A percentile compares a stretch with the other conserved stretches of the same genome.
These are phyloP conservation scores for Syncephalastrum sp. DNA, from an alignment of 371 early-diverging fungal genomes.

Conservation along the genomic window DNA sequence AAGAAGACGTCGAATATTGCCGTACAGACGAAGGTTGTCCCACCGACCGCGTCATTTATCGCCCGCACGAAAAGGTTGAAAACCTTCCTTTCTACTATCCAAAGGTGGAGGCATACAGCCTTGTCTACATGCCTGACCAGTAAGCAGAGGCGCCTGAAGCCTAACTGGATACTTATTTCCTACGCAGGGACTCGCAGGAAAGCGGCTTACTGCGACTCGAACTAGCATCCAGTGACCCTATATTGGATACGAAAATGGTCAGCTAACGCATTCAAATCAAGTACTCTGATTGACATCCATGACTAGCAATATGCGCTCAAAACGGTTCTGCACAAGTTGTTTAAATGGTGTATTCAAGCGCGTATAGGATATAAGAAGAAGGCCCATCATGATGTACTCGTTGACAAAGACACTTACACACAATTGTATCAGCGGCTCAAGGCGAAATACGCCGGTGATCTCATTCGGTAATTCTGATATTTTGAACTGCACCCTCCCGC, in stretches of 20 bases:
- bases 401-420: slow-evolving; percentile 67
- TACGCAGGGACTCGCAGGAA: background rate
- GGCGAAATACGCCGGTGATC: slow-evolving; percentile 58
- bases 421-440: slow-evolving; percentile 65
- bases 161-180: no score
- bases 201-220: slow-evolving; percentile 25
- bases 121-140: slow-evolving; percentile 18
- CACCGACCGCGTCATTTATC: slow-evolving; percentile 12
- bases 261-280: slow-evolving; percentile 1
- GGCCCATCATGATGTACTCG: slow-evolving; percentile 68
- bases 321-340: slow-evolving; percentile 67
- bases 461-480: slow-evolving; percentile 32
- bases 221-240: slow-evolving; percentile 9
- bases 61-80: slow-evolving; percentile 1
- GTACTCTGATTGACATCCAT: slow-evolving; percentile 1
- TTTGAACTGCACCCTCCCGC: background rate
- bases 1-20: slow-evolving; percentile 40
- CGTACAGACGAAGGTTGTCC: background rate
- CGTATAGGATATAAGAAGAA: slow-evolving; percentile 75
- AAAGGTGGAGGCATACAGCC: slow-evolving; percentile 57
- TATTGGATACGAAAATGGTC: slow-evolving; percentile 52
- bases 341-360: slow-evolving; percentile 77
- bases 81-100: slow-evolving; percentile 76
- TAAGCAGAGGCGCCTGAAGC: no score
- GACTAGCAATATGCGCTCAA: slow-evolving; percentile 59